Percentiles rank a stretch among this genome's conserved stretches.
phyloP scores from a whole-genome alignment of 768 basidiomycete species.

The Crassisporium funariophilum region DNA sequence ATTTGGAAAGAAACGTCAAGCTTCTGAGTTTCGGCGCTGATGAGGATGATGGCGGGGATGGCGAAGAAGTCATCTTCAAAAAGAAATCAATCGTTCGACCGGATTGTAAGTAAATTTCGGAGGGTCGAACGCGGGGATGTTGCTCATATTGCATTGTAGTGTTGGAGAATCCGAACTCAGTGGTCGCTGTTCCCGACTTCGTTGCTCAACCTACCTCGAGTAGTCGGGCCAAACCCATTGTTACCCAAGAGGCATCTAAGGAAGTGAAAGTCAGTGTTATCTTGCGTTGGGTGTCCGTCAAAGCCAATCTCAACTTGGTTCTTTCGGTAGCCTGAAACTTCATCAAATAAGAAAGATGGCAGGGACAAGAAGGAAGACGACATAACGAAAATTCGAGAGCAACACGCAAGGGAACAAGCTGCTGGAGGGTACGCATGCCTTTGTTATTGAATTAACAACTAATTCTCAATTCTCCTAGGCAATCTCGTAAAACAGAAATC shows the following conservation, averaged over 20 bases:
- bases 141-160: conserved; percentile 25
- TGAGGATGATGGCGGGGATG: conserved; percentile 64
- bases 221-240: conserved; percentile 11
- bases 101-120: conserved; percentile 62
- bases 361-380: conserved; percentile 46
- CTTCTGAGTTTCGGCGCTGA: conserved; percentile 86
- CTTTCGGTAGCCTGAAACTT: conserved; percentile 26
- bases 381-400: conserved; percentile 71
- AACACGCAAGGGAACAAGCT: conserved; percentile 72
- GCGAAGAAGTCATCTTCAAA: conserved; percentile 54
- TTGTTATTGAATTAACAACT: neutral
- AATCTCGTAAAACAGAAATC: conserved; percentile 72
- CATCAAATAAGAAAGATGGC: conserved; percentile 34
- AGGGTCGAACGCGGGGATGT: conserved; percentile 1
- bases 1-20: conserved; percentile 75
- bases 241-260: conserved; percentile 9
- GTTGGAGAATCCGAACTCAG: conserved; percentile 37
- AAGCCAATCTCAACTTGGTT: neutral
- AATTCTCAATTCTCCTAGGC: conserved; percentile 36
- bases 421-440: conserved; percentile 55
- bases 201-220: conserved; percentile 28
- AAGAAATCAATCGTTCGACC: conserved; percentile 85
- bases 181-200: conserved; percentile 41
- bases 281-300: neutral
- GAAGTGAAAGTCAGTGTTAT: conserved; percentile 13